Base-by-base conservation (phyloP, 257 asterid genomes). In the Ilex asprella region DNA sequence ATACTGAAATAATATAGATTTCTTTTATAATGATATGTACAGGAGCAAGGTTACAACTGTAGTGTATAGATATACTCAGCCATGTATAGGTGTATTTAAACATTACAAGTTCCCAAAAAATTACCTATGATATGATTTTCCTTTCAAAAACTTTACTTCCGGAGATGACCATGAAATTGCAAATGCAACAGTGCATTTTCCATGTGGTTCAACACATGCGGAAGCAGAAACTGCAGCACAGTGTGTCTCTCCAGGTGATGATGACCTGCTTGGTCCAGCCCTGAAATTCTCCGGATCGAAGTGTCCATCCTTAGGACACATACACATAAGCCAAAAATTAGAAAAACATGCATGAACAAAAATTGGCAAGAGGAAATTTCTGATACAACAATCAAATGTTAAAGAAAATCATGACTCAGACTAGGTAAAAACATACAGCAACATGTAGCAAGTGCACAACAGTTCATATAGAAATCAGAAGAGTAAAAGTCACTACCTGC, bases 181-280 rank as follows among this genome's bases (percentile, higher is more conserved):
- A 68, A 93, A 93, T 49, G 97, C 90, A 63, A 93, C 75, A 9
- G 96, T 87, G 84, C 94, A 84, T 76, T 90, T 89, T 56, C 99
- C 99, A 66, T 93, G 91, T 65, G 99, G 91, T 70, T 89, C 99
- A 10, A 93, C 99, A 97, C 99, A 93, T 10, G 97, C 64, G 7
- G 96, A 78, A 68, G 99, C 99, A 64, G 94, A 82, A 63, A 93
- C 97, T n/a, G 96, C 99, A 35, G 99, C 97, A 79, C 99, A 93
- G 39, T 66, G 71, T 14, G 96, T 81, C 54, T 93, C 99, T 61
- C 99, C 97, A 56, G 91, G 86, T 50, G 95, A 87, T 39, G 99
- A 89, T 9, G 96, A 78, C 87, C 89, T 76, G 81, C 89, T 87
- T 55, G 87, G 83, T 32, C 96, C 96, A 65, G 75, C 82, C 71